Base-by-base conservation (phyloP, 2,329 filamentous ascomycete species). In the Dryadomyces sulphureus region DNA sequence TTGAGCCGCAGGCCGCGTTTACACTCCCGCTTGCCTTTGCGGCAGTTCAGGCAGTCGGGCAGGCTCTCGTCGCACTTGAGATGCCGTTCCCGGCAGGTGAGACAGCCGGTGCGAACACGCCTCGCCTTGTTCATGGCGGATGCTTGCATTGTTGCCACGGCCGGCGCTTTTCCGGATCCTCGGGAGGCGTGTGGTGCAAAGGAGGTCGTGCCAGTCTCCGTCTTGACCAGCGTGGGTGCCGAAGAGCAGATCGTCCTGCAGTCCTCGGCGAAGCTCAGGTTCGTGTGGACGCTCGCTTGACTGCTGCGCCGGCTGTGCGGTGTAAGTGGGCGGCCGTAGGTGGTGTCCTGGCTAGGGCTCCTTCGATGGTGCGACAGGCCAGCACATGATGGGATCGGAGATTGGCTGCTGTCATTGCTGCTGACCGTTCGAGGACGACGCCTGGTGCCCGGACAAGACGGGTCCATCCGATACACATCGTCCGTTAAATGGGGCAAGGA, bases 21-120 rank as follows among this genome's bases (percentile, higher is more conserved):
- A 67, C 90, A 96, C 48, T 80, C 69, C 43, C 90, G 73, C 56
- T 79, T 89, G 45, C 89, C 92, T 64, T 94, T 95, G 49, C 78
- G 77, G 63, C 90, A 95, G 57, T 95, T 95, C 55, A 83, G 69
- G 52, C 74, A 78, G 30, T 70, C 65, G 6, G 73, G 74, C 4
- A 64, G 55, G 5, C 70, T 80, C 61, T 94, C 87, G 58, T 94
- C 89, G 61, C 89, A 94, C 62, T 94, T 94, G 44, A 94, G 68
- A 67, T 94, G 89, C 41, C 88, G 72, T 61, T 94, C 84, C 54
- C 89, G 74, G 62, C 89, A 95, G 2, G 89, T 95, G 53, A 94
- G 66, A 60, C 89, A 95, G 34, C 89, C 89, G 3, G 89, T 95
- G 41, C 90, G 79, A 2, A 52, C 52, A 4, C 51, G 45, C 24